Conservation (phyloP, 306 rosid genomes). For the Rosa persica region DNA sequence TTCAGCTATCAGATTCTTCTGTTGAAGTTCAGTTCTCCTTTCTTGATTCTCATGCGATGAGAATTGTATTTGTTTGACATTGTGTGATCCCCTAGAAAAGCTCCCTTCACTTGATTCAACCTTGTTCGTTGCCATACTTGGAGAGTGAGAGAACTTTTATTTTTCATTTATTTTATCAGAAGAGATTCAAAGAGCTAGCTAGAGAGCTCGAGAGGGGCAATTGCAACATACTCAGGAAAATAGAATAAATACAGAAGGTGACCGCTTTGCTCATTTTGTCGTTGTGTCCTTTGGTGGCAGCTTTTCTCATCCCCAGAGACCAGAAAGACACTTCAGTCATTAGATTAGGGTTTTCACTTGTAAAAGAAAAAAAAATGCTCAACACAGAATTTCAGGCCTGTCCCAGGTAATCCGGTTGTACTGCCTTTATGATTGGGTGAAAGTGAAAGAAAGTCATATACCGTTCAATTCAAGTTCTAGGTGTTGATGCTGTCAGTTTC, state of each 20-base stretch:
- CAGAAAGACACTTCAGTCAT: constrained; percentile 52
- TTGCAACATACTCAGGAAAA: not conserved
- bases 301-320: constrained; percentile 37
- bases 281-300: constrained; percentile 39
- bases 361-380: constrained; percentile 47
- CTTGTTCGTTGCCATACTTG: constrained; percentile 23
- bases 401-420: not conserved
- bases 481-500: constrained; percentile 36
- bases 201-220: not conserved
- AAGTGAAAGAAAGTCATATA: constrained; percentile 33
- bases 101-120: constrained; percentile 16
- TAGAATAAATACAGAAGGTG: not conserved
- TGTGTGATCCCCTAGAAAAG: constrained; percentile 26
- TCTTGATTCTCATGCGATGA: not conserved
- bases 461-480: constrained; percentile 1
- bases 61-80: constrained; percentile 17
- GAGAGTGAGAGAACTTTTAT: not conserved
- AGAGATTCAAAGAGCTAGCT: not conserved
- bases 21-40: not conserved
- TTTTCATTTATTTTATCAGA: not conserved
- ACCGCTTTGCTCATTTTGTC: not conserved
- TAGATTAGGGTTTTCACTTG: constrained; percentile 49
- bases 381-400: constrained; percentile 43
- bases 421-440: constrained; percentile 70
- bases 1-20: not conserved